Conservation (phyloP, 116 monocot species). For the Dioscorea cayenensis region DNA sequence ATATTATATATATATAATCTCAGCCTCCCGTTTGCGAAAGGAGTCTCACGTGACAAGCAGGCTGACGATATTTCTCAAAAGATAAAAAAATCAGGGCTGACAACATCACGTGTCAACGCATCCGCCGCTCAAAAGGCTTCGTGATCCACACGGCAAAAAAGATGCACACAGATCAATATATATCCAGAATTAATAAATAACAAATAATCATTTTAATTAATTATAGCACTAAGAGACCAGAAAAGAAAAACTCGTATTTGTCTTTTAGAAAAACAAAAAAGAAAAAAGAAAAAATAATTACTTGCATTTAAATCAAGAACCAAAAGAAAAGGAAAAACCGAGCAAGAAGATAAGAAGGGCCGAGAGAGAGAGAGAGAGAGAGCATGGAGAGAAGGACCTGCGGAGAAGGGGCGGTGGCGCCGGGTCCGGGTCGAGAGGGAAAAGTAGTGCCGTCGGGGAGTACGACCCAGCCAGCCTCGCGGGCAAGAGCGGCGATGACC, state of each 20-base stretch:
- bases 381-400: conserved; percentile 5
- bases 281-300: neutral
- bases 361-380: neutral
- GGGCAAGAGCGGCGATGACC: conserved; percentile 82
- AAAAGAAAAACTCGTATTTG: no score
- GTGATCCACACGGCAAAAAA: no score
- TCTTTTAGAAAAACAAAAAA: neutral
- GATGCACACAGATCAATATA: no score
- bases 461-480: conserved; percentile 90
- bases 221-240: no score
- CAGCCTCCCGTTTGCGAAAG: no score
- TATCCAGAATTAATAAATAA: no score
- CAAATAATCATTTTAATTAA: no score
- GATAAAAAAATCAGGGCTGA: neutral
- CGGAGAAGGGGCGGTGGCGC: neutral
- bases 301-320: neutral
- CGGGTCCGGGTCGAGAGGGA: conserved; percentile 33
- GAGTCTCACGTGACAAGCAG: no score
- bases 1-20: no score
- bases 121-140: no score
- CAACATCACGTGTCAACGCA: neutral
- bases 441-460: conserved; percentile 92
- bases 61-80: no score
- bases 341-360: neutral
- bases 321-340: neutral